Evolutionary conservation across 1,139 yeast genomes (phyloP).

Genomic region (Sugiyamaella xylanicola): DNA sequence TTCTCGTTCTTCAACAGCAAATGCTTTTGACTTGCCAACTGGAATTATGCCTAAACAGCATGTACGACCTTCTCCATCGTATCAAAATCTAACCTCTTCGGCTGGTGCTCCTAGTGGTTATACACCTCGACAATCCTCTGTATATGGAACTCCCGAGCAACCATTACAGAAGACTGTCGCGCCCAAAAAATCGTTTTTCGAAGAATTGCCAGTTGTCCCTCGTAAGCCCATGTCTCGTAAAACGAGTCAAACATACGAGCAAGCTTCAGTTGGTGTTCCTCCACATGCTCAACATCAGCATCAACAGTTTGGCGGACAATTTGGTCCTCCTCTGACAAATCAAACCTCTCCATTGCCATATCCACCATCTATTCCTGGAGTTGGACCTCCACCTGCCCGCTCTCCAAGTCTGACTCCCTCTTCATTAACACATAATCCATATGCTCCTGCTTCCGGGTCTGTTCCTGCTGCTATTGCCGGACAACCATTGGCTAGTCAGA

Average conservation of each 20-base stretch:
- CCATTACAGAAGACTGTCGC: slow-evolving; percentile 22
- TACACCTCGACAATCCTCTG: slow-evolving; percentile 14
- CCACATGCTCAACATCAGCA: slow-evolving; percentile 15
- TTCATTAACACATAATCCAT: slow-evolving; percentile 14
- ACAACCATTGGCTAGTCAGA: neutral
- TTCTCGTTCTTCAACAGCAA: slow-evolving; percentile 19
- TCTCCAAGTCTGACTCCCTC: slow-evolving; percentile 8
- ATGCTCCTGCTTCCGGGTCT: slow-evolving; percentile 17
- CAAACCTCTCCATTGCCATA: slow-evolving; percentile 6
- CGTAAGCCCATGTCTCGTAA: slow-evolving; percentile 29
- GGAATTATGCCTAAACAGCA: slow-evolving; percentile 52
- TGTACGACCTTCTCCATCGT: slow-evolving; percentile 29
- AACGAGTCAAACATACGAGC: slow-evolving; percentile 24
- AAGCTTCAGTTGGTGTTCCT: slow-evolving; percentile 20
- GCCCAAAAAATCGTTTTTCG: slow-evolving; percentile 52
- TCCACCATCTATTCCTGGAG: slow-evolving; percentile 14
- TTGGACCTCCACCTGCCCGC: slow-evolving; percentile 7
- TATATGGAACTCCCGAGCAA: slow-evolving; percentile 21
- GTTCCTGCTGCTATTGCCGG: too few species aligned
- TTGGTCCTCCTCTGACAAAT: slow-evolving; percentile 11
- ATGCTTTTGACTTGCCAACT: slow-evolving; percentile 70
- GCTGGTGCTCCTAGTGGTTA: slow-evolving; percentile 4
- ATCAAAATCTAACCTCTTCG: slow-evolving; percentile 17
- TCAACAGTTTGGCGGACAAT: slow-evolving; percentile 12
- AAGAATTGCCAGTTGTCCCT: slow-evolving; percentile 51